Percentiles rank a stretch among this genome's conserved stretches.
phyloP scores from a whole-genome alignment of 1,284 basidiomycete species.

The Mycena sp. region DNA sequence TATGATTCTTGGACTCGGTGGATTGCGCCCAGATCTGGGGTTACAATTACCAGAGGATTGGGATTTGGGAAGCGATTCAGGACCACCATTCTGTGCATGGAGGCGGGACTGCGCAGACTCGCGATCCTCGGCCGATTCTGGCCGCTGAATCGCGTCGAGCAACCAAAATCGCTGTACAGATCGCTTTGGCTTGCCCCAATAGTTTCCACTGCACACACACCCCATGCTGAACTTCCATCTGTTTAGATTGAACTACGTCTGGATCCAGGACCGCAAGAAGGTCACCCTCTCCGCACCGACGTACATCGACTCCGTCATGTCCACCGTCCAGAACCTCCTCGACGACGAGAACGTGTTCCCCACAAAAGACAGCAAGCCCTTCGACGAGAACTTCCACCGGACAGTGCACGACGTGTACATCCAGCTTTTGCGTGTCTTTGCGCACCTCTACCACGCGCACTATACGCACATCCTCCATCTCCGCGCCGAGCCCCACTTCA shows the following conservation, averaged over 20 bases:
- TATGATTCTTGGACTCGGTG: too few species aligned
- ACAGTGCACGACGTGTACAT: constrained; percentile 97
- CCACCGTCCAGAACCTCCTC: constrained; percentile 94
- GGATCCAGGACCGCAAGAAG: constrained; percentile 93
- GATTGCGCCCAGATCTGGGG: too few species aligned
- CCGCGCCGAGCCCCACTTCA: constrained; percentile 96
- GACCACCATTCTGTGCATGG: too few species aligned
- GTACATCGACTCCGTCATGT: constrained; percentile 99
- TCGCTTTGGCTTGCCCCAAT: too few species aligned
- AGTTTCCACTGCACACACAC: neutral
- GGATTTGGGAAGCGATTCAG: too few species aligned
- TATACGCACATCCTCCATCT: constrained; percentile 94
- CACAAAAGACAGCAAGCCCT: constrained; percentile 95
- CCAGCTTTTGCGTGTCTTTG: constrained; percentile 96
- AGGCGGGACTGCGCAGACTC: too few species aligned
- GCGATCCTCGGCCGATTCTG: too few species aligned
- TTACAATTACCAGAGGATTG: too few species aligned
- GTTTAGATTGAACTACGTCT: constrained; percentile 90
- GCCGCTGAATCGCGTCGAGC: too few species aligned
- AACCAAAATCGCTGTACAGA: too few species aligned
- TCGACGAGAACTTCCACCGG: constrained; percentile 87
- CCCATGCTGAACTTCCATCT: constrained; percentile 20
- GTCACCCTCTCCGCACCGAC: constrained; percentile 94
- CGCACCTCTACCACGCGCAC: constrained; percentile 97
- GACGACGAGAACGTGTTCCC: constrained; percentile 97